Conservation (phyloP, 768 basidiomycete species). For the Multifurca ochricompacta region DNA sequence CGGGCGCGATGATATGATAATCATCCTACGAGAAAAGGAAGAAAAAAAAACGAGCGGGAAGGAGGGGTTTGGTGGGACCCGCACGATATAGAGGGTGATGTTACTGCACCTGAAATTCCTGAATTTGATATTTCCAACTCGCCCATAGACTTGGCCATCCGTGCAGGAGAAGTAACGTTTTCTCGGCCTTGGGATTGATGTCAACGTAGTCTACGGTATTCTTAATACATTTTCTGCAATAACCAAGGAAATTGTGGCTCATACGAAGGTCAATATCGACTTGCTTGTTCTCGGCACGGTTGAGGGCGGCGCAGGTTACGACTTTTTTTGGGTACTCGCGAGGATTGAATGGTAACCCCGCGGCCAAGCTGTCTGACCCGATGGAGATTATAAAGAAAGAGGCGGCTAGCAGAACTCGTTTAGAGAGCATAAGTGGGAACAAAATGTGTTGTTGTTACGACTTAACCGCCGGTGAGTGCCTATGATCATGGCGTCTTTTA, state of each 20-base stretch:
- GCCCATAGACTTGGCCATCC: slow-evolving; percentile 79
- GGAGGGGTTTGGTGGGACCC: no score
- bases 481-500: not conserved
- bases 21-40: slow-evolving; percentile 40
- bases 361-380: not conserved
- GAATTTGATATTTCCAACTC: slow-evolving; percentile 64
- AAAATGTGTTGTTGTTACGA: not conserved
- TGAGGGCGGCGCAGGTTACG: slow-evolving; percentile 11
- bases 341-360: slow-evolving; percentile 4
- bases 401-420: not conserved
- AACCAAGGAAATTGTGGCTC: not conserved
- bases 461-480: not conserved
- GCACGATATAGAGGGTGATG: not conserved
- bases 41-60: not conserved
- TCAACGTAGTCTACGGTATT: slow-evolving; percentile 40
- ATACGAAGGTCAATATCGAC: slow-evolving; percentile 15
- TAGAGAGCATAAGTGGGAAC: not conserved
- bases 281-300: slow-evolving; percentile 10
- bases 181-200: slow-evolving; percentile 45
- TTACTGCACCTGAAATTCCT: slow-evolving; percentile 46
- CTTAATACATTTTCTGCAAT: not conserved
- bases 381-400: not conserved
- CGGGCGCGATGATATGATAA: slow-evolving; percentile 54
- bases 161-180: slow-evolving; percentile 60
- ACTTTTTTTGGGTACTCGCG: slow-evolving; percentile 15